A percentile compares a stretch with the other conserved stretches of the same genome.
phyloP scores from a whole-genome alignment of 805 yeast genomes.

The Saccharomycopsis selenospora region DNA sequence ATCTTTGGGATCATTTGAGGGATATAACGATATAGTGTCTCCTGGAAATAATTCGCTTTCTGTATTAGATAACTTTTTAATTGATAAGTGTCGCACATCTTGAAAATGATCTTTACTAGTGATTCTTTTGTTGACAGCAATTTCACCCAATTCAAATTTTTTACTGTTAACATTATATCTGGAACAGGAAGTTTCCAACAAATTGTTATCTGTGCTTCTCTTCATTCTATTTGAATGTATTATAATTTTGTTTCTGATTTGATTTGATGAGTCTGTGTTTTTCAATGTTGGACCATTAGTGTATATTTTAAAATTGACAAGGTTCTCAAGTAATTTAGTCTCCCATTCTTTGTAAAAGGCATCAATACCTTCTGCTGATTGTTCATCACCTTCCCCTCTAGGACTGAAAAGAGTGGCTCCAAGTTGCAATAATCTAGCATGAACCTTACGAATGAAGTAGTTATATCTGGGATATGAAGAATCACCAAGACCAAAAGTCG shows the following conservation, averaged over 20 bases:
- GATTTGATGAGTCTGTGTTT: neutral
- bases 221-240: conserved; percentile 25
- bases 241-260: neutral
- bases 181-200: conserved; percentile 27
- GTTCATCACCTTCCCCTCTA: conserved; percentile 88
- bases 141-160: conserved; percentile 34
- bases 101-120: conserved; percentile 77
- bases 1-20: conserved; percentile 55
- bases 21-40: conserved; percentile 72
- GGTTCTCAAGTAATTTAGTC: conserved; percentile 33
- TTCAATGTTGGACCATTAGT: neutral
- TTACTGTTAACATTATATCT: conserved; percentile 21
- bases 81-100: conserved; percentile 65
- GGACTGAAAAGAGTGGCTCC: conserved; percentile 70
- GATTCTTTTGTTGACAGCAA: conserved; percentile 48
- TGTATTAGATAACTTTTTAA: conserved; percentile 28
- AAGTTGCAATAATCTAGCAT: conserved; percentile 66
- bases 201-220: conserved; percentile 27
- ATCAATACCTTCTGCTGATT: conserved; percentile 63
- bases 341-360: conserved; percentile 75
- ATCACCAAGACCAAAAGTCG: conserved; percentile 90
- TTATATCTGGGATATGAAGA: conserved; percentile 85
- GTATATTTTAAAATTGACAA: conserved; percentile 19
- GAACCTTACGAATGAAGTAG: conserved; percentile 79
- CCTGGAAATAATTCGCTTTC: conserved; percentile 53